Conservation (phyloP, 352 stramenopile genomes). For the Globisporangium alternatum region DNA sequence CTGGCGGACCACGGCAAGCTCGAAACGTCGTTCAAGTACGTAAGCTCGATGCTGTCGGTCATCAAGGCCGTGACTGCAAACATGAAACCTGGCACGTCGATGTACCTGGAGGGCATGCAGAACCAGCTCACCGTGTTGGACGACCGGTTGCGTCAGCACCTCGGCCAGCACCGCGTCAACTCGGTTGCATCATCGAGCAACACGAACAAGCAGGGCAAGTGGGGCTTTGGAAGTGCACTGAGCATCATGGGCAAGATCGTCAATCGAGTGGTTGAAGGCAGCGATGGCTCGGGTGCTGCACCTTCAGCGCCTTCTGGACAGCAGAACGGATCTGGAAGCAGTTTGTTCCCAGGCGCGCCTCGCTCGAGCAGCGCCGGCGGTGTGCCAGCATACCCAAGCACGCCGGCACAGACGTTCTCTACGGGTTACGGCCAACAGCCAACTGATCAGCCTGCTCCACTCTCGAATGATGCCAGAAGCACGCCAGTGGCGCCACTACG, state of each 20-base stretch:
- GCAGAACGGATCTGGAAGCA: conserved; percentile 21
- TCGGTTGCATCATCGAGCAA: conserved; percentile 48
- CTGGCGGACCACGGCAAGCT: conserved; percentile 81
- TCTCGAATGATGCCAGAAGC: conserved; percentile 8
- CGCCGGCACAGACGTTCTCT: conserved; percentile 15
- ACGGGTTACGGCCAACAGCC: conserved; percentile 18
- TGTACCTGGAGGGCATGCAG: conserved; percentile 88
- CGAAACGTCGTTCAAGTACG: conserved; percentile 84
- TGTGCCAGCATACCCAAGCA: conserved; percentile 29
- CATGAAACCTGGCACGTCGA: conserved; percentile 80
- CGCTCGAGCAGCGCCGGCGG: conserved; percentile 19
- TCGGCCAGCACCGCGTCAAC: conserved; percentile 73
- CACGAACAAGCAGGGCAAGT: conserved; percentile 65
- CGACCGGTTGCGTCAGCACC: conserved; percentile 80
- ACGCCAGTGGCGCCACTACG: conserved; percentile 1
- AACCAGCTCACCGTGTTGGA: conserved; percentile 85
- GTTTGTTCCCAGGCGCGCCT: conserved; percentile 36
- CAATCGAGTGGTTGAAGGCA: conserved; percentile 81
- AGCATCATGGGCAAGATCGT: conserved; percentile 89
- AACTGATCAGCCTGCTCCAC: conserved; percentile 16
- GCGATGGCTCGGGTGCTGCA: conserved; percentile 30
- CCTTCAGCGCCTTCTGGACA: background rate
- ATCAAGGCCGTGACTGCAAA: conserved; percentile 69
- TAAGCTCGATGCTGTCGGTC: conserved; percentile 80
- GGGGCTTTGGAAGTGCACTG: conserved; percentile 72